Conservation (phyloP, 805 yeast species). For the Kuraishia cidri region DNA sequence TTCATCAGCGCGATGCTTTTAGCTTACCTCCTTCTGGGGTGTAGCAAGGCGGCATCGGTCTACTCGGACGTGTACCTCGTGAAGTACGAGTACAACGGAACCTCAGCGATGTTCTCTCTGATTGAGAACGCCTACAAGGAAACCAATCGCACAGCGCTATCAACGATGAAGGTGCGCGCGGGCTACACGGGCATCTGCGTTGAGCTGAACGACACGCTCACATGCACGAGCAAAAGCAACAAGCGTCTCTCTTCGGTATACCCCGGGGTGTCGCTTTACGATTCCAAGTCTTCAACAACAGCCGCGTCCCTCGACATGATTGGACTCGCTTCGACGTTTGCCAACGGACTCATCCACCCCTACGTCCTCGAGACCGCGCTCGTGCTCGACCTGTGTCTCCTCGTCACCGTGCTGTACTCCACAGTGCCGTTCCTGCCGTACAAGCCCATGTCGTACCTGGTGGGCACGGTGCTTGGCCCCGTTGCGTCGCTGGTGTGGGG, state of each 20-base stretch:
- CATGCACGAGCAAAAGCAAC: conserved; percentile 27
- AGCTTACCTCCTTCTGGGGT: conserved; percentile 48
- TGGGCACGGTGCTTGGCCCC: conserved; percentile 22
- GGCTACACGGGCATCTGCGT: conserved; percentile 55
- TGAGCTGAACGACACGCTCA: conserved; percentile 15
- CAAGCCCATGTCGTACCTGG: conserved; percentile 15
- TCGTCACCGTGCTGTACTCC: conserved; percentile 32
- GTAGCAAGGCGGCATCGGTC: conserved; percentile 27
- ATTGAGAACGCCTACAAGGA: conserved; percentile 26
- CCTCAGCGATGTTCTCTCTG: conserved; percentile 31
- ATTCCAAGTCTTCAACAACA: conserved; percentile 19
- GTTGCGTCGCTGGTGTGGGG: conserved; percentile 45
- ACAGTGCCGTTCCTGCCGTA: conserved; percentile 42
- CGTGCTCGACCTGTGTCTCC: conserved; percentile 29
- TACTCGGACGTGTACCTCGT: conserved; percentile 43
- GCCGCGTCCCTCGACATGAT: conserved; percentile 32
- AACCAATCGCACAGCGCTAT: conserved; percentile 22
- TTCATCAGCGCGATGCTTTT: conserved; percentile 41
- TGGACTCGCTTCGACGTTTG: conserved; percentile 33
- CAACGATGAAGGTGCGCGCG: conserved; percentile 33
- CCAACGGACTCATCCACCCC: conserved; percentile 42
- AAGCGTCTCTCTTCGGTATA: conserved; percentile 11
- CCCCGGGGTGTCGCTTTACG: conserved; percentile 24
- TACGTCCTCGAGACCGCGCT: conserved; percentile 40
- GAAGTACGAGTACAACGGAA: conserved; percentile 35